A percentile compares a stretch with the other conserved stretches of the same genome.
These are phyloP conservation scores for Trichomonas tenax DNA, from an alignment of 208 protist genomes.

Conservation along the genomic window DNA sequence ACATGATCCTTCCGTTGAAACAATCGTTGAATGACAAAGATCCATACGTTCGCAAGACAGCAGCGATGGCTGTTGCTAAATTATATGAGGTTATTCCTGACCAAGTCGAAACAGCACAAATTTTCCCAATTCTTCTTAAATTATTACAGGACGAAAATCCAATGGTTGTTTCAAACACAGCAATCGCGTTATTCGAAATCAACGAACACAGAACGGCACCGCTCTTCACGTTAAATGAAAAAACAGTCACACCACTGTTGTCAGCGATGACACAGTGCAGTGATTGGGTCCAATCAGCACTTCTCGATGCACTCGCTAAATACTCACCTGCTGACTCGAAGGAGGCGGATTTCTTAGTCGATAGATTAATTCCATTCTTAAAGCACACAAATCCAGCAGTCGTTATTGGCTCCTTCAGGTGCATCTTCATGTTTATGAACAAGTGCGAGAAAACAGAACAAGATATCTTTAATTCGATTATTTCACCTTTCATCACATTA, in stretches of 20 bases:
- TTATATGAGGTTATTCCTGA: constrained; percentile 75
- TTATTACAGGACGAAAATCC: constrained; percentile 86
- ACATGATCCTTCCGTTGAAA: background rate
- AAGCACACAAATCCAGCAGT: constrained; percentile 90
- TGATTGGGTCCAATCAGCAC: constrained; percentile 90
- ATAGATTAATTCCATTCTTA: constrained; percentile 76
- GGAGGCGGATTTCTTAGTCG: constrained; percentile 66
- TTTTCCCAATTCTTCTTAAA: constrained; percentile 51
- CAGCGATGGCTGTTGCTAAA: constrained; percentile 85
- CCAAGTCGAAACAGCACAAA: constrained; percentile 59
- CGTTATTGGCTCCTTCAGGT: constrained; percentile 80
- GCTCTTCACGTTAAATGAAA: constrained; percentile 53
- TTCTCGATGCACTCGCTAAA: constrained; percentile 78
- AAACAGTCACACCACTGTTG: constrained; percentile 73
- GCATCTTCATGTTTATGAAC: constrained; percentile 60
- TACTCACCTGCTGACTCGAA: constrained; percentile 23
- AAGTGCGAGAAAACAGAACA: constrained; percentile 42
- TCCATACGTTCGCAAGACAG: constrained; percentile 71
- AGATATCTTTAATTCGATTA: constrained; percentile 62
- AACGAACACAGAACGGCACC: constrained; percentile 38
- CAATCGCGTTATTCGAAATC: constrained; percentile 80
- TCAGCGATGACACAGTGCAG: constrained; percentile 78
- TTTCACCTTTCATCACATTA: constrained; percentile 67
- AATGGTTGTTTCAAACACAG: constrained; percentile 75
- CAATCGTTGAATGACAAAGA: background rate